phyloP scores from a whole-genome alignment of 371 early-diverging fungal species.

The Mortierella sp. region DNA sequence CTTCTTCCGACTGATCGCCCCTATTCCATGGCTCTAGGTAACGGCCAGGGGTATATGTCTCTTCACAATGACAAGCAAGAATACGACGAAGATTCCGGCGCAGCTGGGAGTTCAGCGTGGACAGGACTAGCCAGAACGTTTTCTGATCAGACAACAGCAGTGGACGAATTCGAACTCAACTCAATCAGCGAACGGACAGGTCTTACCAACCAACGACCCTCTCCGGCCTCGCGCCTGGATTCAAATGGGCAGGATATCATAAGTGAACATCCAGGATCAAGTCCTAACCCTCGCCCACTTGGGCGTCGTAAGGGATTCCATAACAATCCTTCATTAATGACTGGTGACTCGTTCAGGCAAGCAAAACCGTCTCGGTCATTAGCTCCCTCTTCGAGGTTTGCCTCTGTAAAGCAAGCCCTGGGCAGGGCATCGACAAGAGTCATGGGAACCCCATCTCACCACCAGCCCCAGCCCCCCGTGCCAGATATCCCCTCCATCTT shows the following conservation, averaged over 20 bases:
- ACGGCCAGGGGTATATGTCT: slow-evolving; percentile 32
- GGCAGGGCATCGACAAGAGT: slow-evolving; percentile 51
- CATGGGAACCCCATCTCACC: slow-evolving; percentile 1
- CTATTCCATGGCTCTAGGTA: slow-evolving; percentile 40
- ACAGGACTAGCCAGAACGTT: slow-evolving; percentile 22
- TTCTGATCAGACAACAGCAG: slow-evolving; percentile 28
- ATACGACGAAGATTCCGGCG: slow-evolving; percentile 2
- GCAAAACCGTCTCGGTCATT: slow-evolving; percentile 21
- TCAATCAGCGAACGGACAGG: slow-evolving; percentile 42
- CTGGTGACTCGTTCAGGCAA: slow-evolving; percentile 9
- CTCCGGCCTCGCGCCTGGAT: slow-evolving; percentile 10
- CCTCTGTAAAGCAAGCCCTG: slow-evolving; percentile 37
- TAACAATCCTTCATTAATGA: slow-evolving; percentile 17
- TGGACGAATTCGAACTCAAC: slow-evolving; percentile 34
- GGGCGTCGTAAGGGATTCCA: slow-evolving; percentile 21
- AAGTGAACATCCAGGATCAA: neutral
- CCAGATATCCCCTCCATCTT: slow-evolving; percentile 9
- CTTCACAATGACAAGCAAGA: slow-evolving; percentile 19
- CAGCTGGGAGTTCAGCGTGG: slow-evolving; percentile 26
- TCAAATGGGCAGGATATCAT: slow-evolving; percentile 23
- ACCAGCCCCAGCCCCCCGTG: slow-evolving; percentile 11
- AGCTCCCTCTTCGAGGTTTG: slow-evolving; percentile 11
- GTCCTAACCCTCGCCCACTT: slow-evolving; percentile 19
- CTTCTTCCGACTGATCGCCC: neutral
- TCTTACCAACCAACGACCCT: slow-evolving; percentile 14